Conservation (phyloP, 2,329 filamentous ascomycete species). For the Ceratocystis cacaofunesta region DNA sequence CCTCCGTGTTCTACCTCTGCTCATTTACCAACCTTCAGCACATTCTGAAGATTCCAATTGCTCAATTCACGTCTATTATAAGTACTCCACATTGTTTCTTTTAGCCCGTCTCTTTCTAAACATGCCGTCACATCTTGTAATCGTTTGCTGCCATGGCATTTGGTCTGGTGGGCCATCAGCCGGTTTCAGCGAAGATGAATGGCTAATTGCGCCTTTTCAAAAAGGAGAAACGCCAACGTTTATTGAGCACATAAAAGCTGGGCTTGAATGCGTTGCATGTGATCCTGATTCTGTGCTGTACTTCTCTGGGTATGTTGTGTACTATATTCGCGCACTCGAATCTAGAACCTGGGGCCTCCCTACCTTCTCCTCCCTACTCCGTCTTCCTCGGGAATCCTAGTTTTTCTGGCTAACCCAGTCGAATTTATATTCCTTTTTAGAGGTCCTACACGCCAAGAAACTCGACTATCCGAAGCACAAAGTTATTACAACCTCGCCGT, state of each 20-base stretch:
- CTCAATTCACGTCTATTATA: background rate
- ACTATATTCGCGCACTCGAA: constrained; percentile 1
- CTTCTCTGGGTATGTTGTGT: constrained; percentile 51
- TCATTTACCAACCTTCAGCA: background rate
- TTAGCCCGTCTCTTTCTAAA: background rate
- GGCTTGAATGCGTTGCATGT: constrained; percentile 37
- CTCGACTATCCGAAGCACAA: constrained; percentile 41
- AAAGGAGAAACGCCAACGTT: constrained; percentile 65
- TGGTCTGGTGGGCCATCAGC: constrained; percentile 45
- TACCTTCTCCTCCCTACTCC: background rate
- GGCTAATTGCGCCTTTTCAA: constrained; percentile 67
- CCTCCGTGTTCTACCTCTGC: background rate
- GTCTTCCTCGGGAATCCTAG: background rate
- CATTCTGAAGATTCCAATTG: background rate
- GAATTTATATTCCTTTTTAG: constrained; percentile 25
- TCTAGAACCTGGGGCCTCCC: background rate
- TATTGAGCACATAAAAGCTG: constrained; percentile 56
- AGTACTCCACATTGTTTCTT: background rate
- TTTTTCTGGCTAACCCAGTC: background rate
- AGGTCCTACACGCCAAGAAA: constrained; percentile 46
- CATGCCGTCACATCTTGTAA: constrained; percentile 42
- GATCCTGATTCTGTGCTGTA: constrained; percentile 39
- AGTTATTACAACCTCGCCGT: constrained; percentile 44
- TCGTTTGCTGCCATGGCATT: constrained; percentile 76
- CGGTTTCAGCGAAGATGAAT: constrained; percentile 44